Evolutionary conservation across 805 yeast species (phyloP).

Genomic region (Lachancea mirantina): DNA sequence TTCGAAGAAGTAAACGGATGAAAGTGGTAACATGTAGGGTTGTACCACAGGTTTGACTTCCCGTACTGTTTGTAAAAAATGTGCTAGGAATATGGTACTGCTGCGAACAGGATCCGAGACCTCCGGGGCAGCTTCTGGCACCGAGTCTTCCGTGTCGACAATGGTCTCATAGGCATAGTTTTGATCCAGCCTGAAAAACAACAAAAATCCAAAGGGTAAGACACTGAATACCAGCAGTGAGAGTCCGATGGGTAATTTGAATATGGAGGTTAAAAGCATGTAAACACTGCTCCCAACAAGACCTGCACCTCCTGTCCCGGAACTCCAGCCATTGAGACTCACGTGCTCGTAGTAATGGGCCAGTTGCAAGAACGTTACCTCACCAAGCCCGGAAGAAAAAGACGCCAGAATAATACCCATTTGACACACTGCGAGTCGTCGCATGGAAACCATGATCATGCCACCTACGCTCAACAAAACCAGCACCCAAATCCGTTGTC

Average conservation of each 20-base stretch:
- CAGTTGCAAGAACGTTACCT: conserved; percentile 76
- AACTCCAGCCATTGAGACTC: conserved; percentile 81
- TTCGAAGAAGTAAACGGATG: conserved; percentile 78
- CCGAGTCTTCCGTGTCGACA: conserved; percentile 1
- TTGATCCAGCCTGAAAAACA: conserved; percentile 27
- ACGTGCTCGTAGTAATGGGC: conserved; percentile 62
- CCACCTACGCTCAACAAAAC: conserved; percentile 60
- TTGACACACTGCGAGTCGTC: conserved; percentile 37
- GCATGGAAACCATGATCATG: conserved; percentile 53
- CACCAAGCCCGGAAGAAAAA: conserved; percentile 83
- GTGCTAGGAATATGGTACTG: conserved; percentile 10
- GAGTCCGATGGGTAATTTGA: conserved; percentile 46
- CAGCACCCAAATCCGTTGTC: conserved; percentile 43
- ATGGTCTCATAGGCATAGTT: conserved; percentile 8
- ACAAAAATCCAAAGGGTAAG: conserved; percentile 47
- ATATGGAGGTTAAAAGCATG: conserved; percentile 63
- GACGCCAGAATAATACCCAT: conserved; percentile 77
- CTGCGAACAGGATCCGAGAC: conserved; percentile 5
- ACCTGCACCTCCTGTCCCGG: conserved; percentile 97
- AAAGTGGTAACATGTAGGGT: conserved; percentile 79
- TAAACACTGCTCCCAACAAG: conserved; percentile 70
- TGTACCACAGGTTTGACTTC: conserved; percentile 39
- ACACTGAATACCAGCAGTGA: conserved; percentile 53
- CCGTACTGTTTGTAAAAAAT: conserved; percentile 23
- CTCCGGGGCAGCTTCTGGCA: conserved; percentile 6